These are phyloP conservation scores for Lasiodiplodia sp. DNA, from an alignment of 2,329 filamentous ascomycete genomes.

Conservation along the genomic window DNA sequence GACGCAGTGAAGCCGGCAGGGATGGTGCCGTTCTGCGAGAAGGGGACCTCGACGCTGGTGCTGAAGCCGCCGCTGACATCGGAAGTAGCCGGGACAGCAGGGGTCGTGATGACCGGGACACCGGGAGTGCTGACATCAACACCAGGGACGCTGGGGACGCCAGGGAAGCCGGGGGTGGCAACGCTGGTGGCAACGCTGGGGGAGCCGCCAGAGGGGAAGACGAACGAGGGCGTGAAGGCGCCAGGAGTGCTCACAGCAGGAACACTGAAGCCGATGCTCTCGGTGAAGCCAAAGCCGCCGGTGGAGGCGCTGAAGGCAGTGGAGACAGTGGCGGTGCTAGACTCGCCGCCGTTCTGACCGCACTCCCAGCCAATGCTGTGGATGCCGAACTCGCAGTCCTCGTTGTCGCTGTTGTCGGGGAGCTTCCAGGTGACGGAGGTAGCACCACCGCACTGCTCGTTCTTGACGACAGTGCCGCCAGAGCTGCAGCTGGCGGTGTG, in stretches of 20 bases:
- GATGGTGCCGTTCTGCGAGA: constrained; percentile 19
- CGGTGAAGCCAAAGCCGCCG: constrained; percentile 7
- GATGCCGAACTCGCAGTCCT: constrained; percentile 74
- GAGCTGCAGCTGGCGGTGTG: constrained; percentile 73
- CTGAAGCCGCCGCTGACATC: constrained; percentile 28
- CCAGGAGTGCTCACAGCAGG: constrained; percentile 23
- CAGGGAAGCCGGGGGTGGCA: constrained; percentile 9
- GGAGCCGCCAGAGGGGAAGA: constrained; percentile 19
- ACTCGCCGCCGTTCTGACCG: constrained; percentile 43
- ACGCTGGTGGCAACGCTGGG: constrained; percentile 17
- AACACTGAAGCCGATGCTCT: constrained; percentile 13
- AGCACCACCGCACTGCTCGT: constrained; percentile 92
- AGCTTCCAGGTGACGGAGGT: constrained; percentile 76
- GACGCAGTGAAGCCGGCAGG: constrained; percentile 23
- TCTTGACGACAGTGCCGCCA: constrained; percentile 74
- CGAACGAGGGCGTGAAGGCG: constrained; percentile 18
- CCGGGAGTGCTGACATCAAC: constrained; percentile 27
- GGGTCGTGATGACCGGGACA: constrained; percentile 13
- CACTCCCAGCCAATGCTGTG: constrained; percentile 81
- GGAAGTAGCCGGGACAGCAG: constrained; percentile 32
- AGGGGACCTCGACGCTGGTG: constrained; percentile 16
- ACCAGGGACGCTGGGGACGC: neutral
- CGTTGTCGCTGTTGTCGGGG: constrained; percentile 61
- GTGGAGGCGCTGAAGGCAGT: constrained; percentile 7
- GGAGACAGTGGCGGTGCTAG: constrained; percentile 16